phyloP scores from a whole-genome alignment of 225 moss, liverwort and hornwort species.

The Bryoerythrophyllum caledonicum region DNA sequence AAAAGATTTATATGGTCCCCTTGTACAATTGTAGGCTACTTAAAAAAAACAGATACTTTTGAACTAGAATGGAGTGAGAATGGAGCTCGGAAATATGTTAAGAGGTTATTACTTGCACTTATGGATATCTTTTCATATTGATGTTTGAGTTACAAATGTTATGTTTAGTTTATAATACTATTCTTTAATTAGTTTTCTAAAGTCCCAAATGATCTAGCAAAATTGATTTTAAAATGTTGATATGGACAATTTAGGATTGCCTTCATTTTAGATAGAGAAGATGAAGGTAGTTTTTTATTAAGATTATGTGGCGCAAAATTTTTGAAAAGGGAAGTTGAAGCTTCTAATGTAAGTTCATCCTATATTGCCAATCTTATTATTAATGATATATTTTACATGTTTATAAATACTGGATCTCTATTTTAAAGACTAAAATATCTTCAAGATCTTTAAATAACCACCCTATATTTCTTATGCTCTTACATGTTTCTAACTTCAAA shows the following conservation, averaged over 20 bases:
- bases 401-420: accelerated
- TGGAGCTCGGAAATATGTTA: constrained; percentile 33
- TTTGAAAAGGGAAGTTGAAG: constrained; percentile 64
- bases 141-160: accelerated
- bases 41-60: constrained; percentile 49
- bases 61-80: constrained; percentile 53
- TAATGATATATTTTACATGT: background rate
- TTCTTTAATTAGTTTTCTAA: background rate
- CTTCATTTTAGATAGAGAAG: constrained; percentile 69
- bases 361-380: background rate
- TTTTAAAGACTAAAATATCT: background rate
- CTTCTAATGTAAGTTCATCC: constrained; percentile 51
- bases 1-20: constrained; percentile 59
- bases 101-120: constrained; percentile 26
- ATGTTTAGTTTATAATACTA: background rate
- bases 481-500: background rate
- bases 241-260: constrained; percentile 54
- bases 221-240: background rate
- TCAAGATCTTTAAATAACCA: background rate
- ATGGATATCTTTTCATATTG: accelerated
- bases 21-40: constrained; percentile 61
- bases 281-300: constrained; percentile 73
- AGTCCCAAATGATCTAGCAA: background rate
- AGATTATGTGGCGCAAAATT: constrained; percentile 68
- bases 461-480: background rate